Percentiles rank a stretch among this genome's conserved stretches.
phyloP scores from a whole-genome alignment of 2,329 filamentous ascomycete genomes.

The Neonectria magnoliae region DNA sequence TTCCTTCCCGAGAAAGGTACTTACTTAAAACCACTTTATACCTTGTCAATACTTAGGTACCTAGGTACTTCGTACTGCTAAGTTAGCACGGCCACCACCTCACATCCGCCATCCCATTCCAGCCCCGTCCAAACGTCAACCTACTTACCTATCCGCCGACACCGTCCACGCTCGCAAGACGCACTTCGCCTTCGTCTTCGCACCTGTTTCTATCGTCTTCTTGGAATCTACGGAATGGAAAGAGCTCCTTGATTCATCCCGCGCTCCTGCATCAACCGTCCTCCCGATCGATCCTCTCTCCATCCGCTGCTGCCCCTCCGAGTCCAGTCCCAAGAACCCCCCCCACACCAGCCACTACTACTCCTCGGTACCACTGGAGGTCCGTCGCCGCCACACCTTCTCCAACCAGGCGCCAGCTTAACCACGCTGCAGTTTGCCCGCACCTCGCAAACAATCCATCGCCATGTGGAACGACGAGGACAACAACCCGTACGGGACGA shows the following conservation, averaged over 20 bases:
- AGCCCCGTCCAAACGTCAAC: constrained; percentile 17
- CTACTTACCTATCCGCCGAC: constrained; percentile 3
- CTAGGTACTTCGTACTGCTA: no score
- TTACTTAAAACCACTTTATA: constrained; percentile 2
- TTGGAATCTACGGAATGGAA: constrained; percentile 7
- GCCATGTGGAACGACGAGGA: constrained; percentile 98
- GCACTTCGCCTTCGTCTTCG: constrained; percentile 2
- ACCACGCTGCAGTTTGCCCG: constrained; percentile 12
- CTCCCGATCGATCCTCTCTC: not conserved
- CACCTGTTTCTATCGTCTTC: constrained; percentile 6
- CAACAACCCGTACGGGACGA: constrained; percentile 94
- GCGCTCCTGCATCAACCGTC: constrained; percentile 3
- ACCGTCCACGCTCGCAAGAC: constrained; percentile 2
- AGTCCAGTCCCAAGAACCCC: constrained; percentile 2
- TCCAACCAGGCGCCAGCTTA: constrained; percentile 23
- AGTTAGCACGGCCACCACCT: constrained; percentile 11
- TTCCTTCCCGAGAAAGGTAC: not conserved
- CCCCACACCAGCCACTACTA: constrained; percentile 24
- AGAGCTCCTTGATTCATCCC: not conserved
- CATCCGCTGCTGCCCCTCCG: constrained; percentile 11
- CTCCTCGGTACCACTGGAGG: constrained; percentile 14
- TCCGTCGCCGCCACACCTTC: constrained; percentile 24
- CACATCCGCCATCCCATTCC: constrained; percentile 2
- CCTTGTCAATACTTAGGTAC: no score
- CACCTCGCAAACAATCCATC: constrained; percentile 30